Evolutionary conservation across 345 rosid species (phyloP).

Genomic region (Boechera divaricarpa): DNA sequence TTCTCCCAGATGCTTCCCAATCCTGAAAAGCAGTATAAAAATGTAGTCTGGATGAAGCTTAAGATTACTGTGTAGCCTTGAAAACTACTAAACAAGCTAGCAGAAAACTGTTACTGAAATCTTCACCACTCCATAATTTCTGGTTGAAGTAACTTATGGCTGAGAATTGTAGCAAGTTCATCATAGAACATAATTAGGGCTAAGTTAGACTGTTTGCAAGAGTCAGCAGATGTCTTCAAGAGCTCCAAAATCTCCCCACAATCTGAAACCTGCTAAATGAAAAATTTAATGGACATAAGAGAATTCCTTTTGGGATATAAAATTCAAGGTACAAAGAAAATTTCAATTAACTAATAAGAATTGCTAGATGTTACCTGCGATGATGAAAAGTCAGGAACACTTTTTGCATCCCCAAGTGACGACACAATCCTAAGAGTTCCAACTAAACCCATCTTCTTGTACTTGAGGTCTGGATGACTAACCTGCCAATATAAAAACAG

Average conservation of each 20-base stretch:
- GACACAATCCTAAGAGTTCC: conserved; percentile 77
- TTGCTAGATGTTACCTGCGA: conserved; percentile 53
- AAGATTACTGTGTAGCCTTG: conserved; percentile 25
- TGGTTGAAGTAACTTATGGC: conserved; percentile 63
- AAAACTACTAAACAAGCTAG: conserved; percentile 34
- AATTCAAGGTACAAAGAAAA: neutral
- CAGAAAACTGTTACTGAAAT: conserved; percentile 19
- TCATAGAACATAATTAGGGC: conserved; percentile 72
- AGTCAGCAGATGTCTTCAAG: conserved; percentile 66
- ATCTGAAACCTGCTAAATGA: conserved; percentile 59
- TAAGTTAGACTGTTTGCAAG: conserved; percentile 66
- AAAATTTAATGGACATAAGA: conserved; percentile 4
- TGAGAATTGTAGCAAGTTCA: conserved; percentile 65
- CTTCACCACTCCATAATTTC: conserved; percentile 76
- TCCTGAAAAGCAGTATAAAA: conserved; percentile 53
- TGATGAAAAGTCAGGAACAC: conserved; percentile 47
- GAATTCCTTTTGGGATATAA: neutral
- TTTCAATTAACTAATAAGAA: conserved; percentile 1
- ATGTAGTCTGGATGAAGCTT: conserved; percentile 1
- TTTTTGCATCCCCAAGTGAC: conserved; percentile 60
- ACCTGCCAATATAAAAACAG: conserved; percentile 51
- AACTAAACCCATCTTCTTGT: conserved; percentile 86
- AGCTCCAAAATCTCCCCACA: conserved; percentile 80
- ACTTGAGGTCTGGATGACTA: conserved; percentile 73
- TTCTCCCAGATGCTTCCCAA: conserved; percentile 74